A percentile compares a stretch with the other conserved stretches of the same genome.
These are phyloP conservation scores for Starmerella potacharoeniae DNA, from an alignment of 805 yeast genomes.

Conservation along the genomic window DNA sequence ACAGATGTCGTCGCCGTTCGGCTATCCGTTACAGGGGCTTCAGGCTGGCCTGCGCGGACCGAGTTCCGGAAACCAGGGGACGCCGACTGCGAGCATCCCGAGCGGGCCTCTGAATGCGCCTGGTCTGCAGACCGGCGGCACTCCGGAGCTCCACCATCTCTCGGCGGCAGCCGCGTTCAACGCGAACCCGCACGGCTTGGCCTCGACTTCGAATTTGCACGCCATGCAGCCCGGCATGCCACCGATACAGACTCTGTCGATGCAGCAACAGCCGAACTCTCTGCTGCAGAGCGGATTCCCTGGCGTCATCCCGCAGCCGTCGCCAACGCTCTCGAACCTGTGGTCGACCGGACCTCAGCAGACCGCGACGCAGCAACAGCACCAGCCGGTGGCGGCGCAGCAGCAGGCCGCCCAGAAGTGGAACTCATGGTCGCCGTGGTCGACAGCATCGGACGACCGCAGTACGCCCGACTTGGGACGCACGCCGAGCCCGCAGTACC, in stretches of 20 bases:
- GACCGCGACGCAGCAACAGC: neutral
- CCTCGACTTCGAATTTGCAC: neutral
- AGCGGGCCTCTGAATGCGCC: neutral
- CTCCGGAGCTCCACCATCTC: neutral
- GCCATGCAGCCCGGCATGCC: neutral
- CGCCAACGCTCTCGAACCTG: neutral
- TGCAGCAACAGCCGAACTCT: neutral
- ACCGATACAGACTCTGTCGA: neutral
- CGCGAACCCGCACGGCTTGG: neutral
- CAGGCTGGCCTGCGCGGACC: neutral
- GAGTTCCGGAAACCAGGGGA: neutral
- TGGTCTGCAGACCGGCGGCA: neutral
- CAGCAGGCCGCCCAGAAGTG: neutral
- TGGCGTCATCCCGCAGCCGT: neutral
- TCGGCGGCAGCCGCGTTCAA: neutral
- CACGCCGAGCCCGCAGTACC: neutral
- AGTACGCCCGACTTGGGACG: neutral
- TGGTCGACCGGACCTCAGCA: neutral
- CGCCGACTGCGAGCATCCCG: neutral
- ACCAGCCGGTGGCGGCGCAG: neutral
- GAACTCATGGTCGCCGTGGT: constrained; percentile 2
- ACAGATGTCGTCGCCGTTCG: neutral
- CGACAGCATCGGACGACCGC: neutral
- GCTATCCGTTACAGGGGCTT: neutral
- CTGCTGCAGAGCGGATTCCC: neutral